Conservation (phyloP, 495 filamentous ascomycete species). For the Peziza echinospora region DNA sequence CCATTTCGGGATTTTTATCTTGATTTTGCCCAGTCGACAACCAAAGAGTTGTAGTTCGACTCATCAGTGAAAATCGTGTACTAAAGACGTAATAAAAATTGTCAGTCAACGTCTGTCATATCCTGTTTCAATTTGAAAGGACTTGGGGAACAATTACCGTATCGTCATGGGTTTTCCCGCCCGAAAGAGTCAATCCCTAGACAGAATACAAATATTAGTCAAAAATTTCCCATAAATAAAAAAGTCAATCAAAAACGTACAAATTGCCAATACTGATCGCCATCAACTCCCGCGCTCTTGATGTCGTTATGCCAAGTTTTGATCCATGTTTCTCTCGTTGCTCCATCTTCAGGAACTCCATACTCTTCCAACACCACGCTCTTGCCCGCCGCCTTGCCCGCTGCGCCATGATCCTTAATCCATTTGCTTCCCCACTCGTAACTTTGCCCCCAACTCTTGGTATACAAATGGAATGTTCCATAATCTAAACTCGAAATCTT, state of each 20-base stretch:
- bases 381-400: conserved; percentile 33
- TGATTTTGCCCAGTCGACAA: conserved; percentile 8
- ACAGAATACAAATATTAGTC: too few species aligned
- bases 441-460: conserved; percentile 19
- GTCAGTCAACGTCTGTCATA: too few species aligned
- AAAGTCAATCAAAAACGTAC: conserved; percentile 27
- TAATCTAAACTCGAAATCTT: conserved; percentile 34
- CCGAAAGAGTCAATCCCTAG: too few species aligned
- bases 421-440: conserved; percentile 29
- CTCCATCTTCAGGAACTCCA: conserved; percentile 24
- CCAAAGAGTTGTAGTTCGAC: conserved; percentile 6
- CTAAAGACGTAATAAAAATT: too few species aligned
- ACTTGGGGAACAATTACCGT: not conserved
- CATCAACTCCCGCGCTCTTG: conserved; percentile 26
- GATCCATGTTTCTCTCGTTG: conserved; percentile 26
- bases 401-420: conserved; percentile 35
- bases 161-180: conserved; percentile 33
- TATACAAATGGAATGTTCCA: conserved; percentile 43
- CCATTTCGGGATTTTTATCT: too few species aligned
- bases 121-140: too few species aligned
- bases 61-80: conserved; percentile 1
- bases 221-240: too few species aligned
- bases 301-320: conserved; percentile 33
- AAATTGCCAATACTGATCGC: conserved; percentile 44
- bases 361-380: conserved; percentile 46